Conservation (phyloP, 768 basidiomycete species). For the Mycena filopes region DNA sequence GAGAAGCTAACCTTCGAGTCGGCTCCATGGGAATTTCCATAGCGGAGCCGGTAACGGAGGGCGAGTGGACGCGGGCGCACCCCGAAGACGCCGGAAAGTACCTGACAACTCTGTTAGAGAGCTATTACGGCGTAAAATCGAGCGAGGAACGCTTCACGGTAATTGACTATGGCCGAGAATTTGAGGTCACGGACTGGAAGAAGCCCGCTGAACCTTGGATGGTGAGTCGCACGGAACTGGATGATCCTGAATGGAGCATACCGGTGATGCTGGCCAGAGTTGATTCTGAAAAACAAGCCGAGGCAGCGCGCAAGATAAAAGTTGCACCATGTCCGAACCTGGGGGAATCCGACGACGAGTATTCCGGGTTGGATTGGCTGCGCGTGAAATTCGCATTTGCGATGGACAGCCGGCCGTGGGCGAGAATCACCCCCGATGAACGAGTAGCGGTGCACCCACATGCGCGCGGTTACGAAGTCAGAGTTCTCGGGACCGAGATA, state of each 20-base stretch:
- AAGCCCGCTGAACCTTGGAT: background rate
- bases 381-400: background rate
- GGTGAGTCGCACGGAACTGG: background rate
- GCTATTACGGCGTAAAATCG: background rate
- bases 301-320: background rate
- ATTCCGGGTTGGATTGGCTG: conserved; percentile 1
- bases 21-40: background rate
- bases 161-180: conserved; percentile 13
- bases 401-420: conserved; percentile 11
- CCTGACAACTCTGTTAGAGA: conserved; percentile 3
- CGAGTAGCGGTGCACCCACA: conserved; percentile 4
- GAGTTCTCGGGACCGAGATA: background rate
- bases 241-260: background rate
- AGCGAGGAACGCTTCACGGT: conserved; percentile 15
- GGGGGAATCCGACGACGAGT: background rate
- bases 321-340: background rate
- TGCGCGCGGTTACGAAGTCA: background rate
- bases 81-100: conserved; percentile 1
- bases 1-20: conserved; percentile 8
- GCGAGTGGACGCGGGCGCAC: background rate
- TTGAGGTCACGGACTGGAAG: conserved; percentile 22
- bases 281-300: background rate
- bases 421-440: background rate
- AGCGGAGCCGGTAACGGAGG: conserved; percentile 4
- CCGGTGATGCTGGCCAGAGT: background rate